phyloP scores from a whole-genome alignment of 805 yeast species.

The Debaryomyces hansenii region DNA sequence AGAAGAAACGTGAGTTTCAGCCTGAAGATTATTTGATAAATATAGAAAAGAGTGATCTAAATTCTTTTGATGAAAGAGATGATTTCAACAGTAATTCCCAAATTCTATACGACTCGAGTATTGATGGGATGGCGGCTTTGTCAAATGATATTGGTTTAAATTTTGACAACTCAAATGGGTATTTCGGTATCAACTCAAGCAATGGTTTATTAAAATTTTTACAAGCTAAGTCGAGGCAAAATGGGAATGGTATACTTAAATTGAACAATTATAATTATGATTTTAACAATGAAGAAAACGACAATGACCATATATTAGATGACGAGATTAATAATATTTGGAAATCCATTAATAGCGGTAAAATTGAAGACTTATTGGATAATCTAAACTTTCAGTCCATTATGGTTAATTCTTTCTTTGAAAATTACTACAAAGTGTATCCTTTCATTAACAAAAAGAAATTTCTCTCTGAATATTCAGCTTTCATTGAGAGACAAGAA shows the following conservation, averaged over 20 bases:
- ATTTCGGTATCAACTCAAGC: conserved; percentile 64
- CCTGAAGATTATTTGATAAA: conserved; percentile 20
- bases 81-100: conserved; percentile 8
- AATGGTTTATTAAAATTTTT: conserved; percentile 53
- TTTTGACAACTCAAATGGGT: conserved; percentile 48
- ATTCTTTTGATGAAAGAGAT: conserved; percentile 18
- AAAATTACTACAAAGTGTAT: conserved; percentile 16
- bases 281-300: conserved; percentile 10
- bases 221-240: conserved; percentile 30
- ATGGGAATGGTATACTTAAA: conserved; percentile 24
- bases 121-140: conserved; percentile 69
- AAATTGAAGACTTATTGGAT: conserved; percentile 17
- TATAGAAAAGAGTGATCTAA: conserved; percentile 17
- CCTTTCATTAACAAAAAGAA: conserved; percentile 19
- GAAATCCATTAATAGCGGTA: conserved; percentile 15
- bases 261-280: conserved; percentile 9
- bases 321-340: conserved; percentile 16
- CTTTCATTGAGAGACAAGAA: conserved; percentile 4
- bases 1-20: conserved; percentile 10
- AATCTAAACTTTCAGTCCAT: conserved; percentile 12
- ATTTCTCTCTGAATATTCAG: conserved; percentile 11
- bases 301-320: conserved; percentile 15
- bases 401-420: conserved; percentile 15
- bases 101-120: conserved; percentile 18
- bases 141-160: conserved; percentile 27